Base-by-base conservation (phyloP, 495 filamentous ascomycete species). In the Trichoderma virens region DNA sequence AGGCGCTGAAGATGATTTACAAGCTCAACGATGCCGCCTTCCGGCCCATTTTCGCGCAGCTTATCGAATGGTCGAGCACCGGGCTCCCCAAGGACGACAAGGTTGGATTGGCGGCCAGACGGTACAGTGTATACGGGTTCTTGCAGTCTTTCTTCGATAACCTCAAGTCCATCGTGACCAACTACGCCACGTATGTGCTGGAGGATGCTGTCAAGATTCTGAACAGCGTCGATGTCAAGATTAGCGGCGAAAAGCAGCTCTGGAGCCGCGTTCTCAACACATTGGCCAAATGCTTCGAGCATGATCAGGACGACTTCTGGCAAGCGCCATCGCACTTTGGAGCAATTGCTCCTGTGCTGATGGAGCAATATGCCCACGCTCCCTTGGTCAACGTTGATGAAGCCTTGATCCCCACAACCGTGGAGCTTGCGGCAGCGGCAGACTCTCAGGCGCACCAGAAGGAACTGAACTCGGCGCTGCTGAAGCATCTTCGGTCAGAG, bases 21-120 rank as follows among this genome's bases (percentile, higher is more conserved):
- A 97, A 97, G 81, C 82, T 98, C 25, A 98, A 97, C 74, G 95
- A 98, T 74, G 85, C 88, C n/a, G 85, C 89, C 20, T 98, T 98
- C 84, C 84, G 93, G n/a, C 94, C 94, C 0, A 85, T 98, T 61
- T 98, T 98, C 73, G 80, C 84, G 18, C 84, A 86, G 63, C 74
- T 97, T 6, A 79, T 93, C 27, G 92, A 96, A 35, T 96, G 92
- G 91, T 84, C 89, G 0, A 76, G 27, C 70, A 75, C 65, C 64
- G 77, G 65, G 64, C 75, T 81, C n/a, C 75, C 86, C 27, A 89
- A 86, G 75, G 82, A 82, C 63, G 88, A 91, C 65, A 70, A 67
- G 2, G 67, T 76, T 34, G 85, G 82, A 38, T 80, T 74, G 54
- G 70, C 80, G 9, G 73, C 85, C 27, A 83, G 92, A 16, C 80